phyloP scores from a whole-genome alignment of 2,329 filamentous ascomycete species.

The Paracamarosporium sp. region DNA sequence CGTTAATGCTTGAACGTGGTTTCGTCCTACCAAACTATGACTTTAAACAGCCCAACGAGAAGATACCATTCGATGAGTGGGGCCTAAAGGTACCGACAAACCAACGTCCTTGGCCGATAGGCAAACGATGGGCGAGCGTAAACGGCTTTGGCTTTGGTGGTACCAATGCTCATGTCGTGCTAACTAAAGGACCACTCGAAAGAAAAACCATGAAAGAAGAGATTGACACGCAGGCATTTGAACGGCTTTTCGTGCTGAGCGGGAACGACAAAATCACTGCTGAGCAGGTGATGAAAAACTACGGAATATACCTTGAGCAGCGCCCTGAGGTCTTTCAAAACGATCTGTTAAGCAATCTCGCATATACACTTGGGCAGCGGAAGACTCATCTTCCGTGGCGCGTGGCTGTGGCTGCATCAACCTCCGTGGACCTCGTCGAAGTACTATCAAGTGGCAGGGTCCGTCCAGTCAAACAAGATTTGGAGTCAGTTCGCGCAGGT shows the following conservation, averaged over 20 bases:
- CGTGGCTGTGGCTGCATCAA: constrained; percentile 22
- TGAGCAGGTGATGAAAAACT: constrained; percentile 26
- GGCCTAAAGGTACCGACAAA: constrained; percentile 25
- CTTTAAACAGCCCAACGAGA: constrained; percentile 43
- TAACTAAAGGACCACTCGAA: constrained; percentile 25
- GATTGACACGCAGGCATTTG: constrained; percentile 20
- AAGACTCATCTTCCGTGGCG: constrained; percentile 30
- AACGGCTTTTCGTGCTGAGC: constrained; percentile 27
- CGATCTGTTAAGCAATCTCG: constrained; percentile 31
- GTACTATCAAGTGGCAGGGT: constrained; percentile 23
- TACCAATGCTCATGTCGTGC: constrained; percentile 43
- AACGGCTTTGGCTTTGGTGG: constrained; percentile 57
- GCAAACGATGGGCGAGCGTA: constrained; percentile 49
- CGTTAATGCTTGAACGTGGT: constrained; percentile 49
- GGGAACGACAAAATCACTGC: constrained; percentile 25
- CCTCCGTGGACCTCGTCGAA: constrained; percentile 21
- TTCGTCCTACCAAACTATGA: constrained; percentile 47
- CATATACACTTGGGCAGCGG: constrained; percentile 32
- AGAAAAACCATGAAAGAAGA: constrained; percentile 31
- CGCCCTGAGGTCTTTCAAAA: constrained; percentile 33
- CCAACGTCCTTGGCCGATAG: constrained; percentile 29
- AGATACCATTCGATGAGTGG: constrained; percentile 32
- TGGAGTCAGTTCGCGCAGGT: constrained; percentile 21
- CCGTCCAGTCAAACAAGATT: constrained; percentile 26
- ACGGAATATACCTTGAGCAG: constrained; percentile 33